Base-by-base conservation (phyloP, 768 basidiomycete genomes). In the Hygrocybe punicea region DNA sequence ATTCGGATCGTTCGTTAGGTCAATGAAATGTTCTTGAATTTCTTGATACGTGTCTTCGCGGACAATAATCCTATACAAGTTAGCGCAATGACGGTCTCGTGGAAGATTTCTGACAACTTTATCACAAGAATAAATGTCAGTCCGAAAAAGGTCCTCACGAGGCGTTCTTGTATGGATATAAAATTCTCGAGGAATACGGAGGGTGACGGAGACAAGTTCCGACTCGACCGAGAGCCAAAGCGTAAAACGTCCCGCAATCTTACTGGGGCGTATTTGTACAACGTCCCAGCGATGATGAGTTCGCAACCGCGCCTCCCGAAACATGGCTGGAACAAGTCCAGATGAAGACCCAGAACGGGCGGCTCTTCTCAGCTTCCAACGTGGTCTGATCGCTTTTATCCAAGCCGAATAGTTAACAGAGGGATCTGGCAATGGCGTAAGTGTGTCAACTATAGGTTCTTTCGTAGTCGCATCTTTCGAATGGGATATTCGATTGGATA, bases 1-100 rank as follows among this genome's bases (percentile, higher is more conserved):
- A 65, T 91, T 93, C 0, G 95, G 91, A 64, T 95, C 91, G 66
- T 97, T 97, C 57, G 84, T 91, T 50, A 98, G 78, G 67, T 94
- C 87, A 16, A 93, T 86, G 66, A 98, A 98, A 68, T 97, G 92
- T 55, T 92, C 88, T 63, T 92, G 87, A 29, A 87, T 90, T 29
- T 89, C 84, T 29, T 87, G 78, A 71, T 90, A 99, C 14, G 87
- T 73, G 5, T 89, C 86, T 67, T 98, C 97, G 33, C 86, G 81
- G 21, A 94, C 91, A 10, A 81, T 75, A 24, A 98, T 76, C 63
- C 86, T 88, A 76, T 91, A 96, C 1, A 99, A 78, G 69, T 97
- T 85, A 52, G 78, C 78, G 61, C 86, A 87, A 1, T 87, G 83
- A 37, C 84, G 79, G 61, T 87, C 87, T 51, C 92, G 81, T 2